Evolutionary conservation across 257 asterid species (phyloP).

Genomic region (Cinchona pubescens): DNA sequence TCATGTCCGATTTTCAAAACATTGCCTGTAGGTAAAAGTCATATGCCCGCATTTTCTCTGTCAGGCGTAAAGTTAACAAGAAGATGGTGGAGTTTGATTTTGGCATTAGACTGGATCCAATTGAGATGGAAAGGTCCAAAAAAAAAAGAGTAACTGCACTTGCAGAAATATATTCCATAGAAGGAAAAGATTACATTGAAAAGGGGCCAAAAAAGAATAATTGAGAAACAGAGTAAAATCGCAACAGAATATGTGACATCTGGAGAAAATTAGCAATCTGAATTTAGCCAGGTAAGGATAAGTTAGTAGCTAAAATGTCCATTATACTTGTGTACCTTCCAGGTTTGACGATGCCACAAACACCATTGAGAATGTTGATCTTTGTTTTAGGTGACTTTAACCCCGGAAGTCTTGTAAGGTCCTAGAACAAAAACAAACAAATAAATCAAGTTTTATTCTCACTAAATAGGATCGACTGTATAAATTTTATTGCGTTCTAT

Average conservation of each 20-base stretch:
- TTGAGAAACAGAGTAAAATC: neutral
- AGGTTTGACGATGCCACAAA: constrained; percentile 35
- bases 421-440: too few relatives aligned
- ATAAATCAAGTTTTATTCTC: too few relatives aligned
- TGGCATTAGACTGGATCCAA: neutral
- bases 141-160: neutral
- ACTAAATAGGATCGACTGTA: too few relatives aligned
- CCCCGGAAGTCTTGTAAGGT: constrained; percentile 23
- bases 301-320: neutral
- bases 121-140: neutral
- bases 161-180: neutral
- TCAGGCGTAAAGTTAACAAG: neutral
- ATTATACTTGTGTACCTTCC: constrained; percentile 25
- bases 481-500: too few relatives aligned
- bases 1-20: too few relatives aligned
- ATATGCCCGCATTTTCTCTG: too few relatives aligned
- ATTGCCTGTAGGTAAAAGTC: too few relatives aligned
- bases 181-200: too few relatives aligned
- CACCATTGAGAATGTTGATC: constrained; percentile 33
- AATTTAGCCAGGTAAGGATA: too few relatives aligned
- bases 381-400: constrained; percentile 23
- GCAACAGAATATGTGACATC: neutral
- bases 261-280: neutral
- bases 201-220: too few relatives aligned
- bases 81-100: neutral